Evolutionary conservation across 495 filamentous ascomycete species (phyloP).

Genomic region (Cercophora samala): DNA sequence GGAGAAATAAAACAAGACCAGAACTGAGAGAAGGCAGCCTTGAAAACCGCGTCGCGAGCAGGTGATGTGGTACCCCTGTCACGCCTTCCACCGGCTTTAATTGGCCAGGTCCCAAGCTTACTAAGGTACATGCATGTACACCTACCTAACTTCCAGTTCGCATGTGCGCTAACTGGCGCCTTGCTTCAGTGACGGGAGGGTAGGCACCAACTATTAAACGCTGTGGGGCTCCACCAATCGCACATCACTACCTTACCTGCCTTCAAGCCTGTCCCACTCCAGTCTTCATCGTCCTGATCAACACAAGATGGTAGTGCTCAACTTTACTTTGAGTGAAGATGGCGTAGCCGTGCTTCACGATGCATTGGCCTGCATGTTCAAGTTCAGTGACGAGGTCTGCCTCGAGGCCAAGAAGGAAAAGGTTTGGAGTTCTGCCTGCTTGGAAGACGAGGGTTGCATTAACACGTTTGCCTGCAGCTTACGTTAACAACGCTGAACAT

Average conservation of each 20-base stretch:
- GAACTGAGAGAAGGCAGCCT: too few species aligned
- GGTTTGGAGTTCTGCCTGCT: constrained; percentile 38
- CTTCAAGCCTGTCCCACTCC: background rate
- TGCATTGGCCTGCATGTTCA: constrained; percentile 77
- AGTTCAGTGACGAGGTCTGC: constrained; percentile 87
- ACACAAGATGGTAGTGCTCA: constrained; percentile 47
- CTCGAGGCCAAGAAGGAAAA: constrained; percentile 76
- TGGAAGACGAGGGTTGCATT: background rate
- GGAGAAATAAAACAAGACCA: background rate
- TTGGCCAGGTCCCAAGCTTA: too few species aligned
- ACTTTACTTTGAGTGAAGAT: constrained; percentile 73
- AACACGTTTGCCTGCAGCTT: constrained; percentile 49
- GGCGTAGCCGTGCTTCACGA: constrained; percentile 76
- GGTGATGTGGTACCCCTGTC: too few species aligned
- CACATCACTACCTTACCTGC: background rate
- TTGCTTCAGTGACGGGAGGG: background rate
- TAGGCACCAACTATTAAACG: background rate
- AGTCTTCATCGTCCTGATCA: background rate
- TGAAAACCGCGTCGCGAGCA: too few species aligned
- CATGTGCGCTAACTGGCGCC: background rate
- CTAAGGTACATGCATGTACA: too few species aligned
- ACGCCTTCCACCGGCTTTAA: too few species aligned
- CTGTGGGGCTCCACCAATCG: background rate
- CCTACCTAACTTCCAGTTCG: background rate
- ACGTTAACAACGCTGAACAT: constrained; percentile 80